Percentiles rank a stretch among this genome's conserved stretches.
Conservation (phyloP, 2,329 filamentous ascomycete genomes). For the Macrophomina phaseolina region DNA sequence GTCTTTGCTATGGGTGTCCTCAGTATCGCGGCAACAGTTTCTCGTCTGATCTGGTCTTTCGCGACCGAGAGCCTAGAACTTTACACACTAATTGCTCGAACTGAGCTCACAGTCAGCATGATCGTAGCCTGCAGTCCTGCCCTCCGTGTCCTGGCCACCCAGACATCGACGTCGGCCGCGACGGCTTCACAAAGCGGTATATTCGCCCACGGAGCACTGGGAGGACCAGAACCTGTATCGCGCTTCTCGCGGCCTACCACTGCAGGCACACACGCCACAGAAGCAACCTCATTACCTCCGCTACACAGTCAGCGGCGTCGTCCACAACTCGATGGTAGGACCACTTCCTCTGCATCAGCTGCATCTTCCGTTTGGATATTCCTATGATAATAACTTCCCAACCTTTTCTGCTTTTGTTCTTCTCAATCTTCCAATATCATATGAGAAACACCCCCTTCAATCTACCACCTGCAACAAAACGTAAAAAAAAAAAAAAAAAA, state of each 20-base stretch:
- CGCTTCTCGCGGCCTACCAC: neutral
- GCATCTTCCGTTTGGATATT: conserved; percentile 6
- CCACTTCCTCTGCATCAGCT: conserved; percentile 8
- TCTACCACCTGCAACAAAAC: neutral
- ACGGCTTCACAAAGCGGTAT: neutral
- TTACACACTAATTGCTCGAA: conserved; percentile 5
- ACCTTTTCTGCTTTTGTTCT: neutral
- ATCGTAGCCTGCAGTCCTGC: conserved; percentile 5
- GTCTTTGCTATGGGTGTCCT: conserved; percentile 9
- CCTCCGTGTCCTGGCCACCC: neutral
- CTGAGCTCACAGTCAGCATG: conserved; percentile 4
- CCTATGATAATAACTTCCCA: neutral
- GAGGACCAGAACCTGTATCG: neutral
- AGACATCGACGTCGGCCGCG: neutral
- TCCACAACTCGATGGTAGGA: conserved; percentile 1
- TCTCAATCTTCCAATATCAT: neutral
- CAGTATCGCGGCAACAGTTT: neutral
- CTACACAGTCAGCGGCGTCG: neutral
- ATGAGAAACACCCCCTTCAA: neutral
- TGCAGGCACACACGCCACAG: neutral
- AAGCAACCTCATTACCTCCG: neutral
- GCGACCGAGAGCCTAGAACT: conserved; percentile 4
- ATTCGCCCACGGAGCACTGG: neutral
- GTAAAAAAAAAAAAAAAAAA: too few relatives aligned
- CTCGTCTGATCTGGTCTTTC: neutral